Percentiles rank a stretch among this genome's conserved stretches.
Conservation (phyloP, 768 basidiomycete species). For the Hirschioporus abietinus region DNA sequence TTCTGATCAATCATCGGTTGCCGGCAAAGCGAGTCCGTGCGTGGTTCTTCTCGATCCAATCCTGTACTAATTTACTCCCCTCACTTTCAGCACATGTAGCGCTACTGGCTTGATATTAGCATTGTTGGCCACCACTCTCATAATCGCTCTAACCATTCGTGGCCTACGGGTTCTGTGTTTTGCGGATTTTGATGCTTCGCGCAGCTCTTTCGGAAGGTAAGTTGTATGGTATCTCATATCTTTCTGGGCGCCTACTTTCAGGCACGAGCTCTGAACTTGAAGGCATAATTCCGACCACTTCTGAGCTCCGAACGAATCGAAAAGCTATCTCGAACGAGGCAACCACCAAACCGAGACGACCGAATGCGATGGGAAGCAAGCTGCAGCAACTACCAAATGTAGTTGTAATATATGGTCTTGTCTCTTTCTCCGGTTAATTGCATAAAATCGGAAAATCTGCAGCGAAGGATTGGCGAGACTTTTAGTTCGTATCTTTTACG, state of each 20-base stretch:
- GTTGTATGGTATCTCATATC: background rate
- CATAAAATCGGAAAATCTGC: background rate
- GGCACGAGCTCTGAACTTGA: background rate
- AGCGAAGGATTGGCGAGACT: background rate
- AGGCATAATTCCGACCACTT: background rate
- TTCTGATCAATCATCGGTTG: background rate
- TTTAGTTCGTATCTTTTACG: too few relatives aligned
- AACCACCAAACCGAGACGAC: too few relatives aligned
- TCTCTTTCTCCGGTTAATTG: background rate
- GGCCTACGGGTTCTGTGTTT: background rate
- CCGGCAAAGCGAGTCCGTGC: background rate
- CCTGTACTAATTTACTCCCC: background rate
- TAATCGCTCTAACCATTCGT: background rate
- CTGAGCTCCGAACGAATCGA: background rate
- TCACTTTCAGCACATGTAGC: background rate
- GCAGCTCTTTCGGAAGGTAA: background rate
- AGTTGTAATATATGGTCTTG: too few relatives aligned
- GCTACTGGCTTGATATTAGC: background rate
- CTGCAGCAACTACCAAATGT: too few relatives aligned
- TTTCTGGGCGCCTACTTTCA: background rate
- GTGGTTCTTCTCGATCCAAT: background rate
- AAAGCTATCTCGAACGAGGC: background rate
- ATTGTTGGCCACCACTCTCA: background rate
- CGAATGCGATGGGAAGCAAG: too few relatives aligned
- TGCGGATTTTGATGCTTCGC: background rate